Base-by-base conservation (phyloP, 1,139 yeast genomes). In the Kluyveromyces sp. region DNA sequence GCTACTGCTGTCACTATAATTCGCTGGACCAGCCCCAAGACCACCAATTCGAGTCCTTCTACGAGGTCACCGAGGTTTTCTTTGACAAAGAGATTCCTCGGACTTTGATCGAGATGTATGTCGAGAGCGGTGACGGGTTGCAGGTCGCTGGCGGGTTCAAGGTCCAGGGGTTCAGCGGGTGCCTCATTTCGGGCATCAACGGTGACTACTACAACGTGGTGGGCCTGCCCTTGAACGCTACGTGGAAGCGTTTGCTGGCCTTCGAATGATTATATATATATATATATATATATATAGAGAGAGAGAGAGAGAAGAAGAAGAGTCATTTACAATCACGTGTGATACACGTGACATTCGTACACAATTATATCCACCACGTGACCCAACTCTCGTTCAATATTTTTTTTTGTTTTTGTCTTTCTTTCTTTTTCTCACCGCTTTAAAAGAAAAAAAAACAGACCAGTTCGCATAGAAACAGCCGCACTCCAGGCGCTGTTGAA, bases 71-170 rank as follows among this genome's bases (percentile, higher is more conserved):
- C 0, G 61, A 64, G 10, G 71, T 82, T 4, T 52, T 59, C 35
- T 75, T 82, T 61, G 79, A 79, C 51, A 52, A 62, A 1, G 56
- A 65, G 3, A 61, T 79, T 10, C 71, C 79, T 1, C 79, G 79
- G 50, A 77, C 72, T 21, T 67, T 81, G 34, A 61, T 90, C 3
- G 58, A 73, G 34, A 70, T 72, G 15, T 92, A 90, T 62, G 81
- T 86, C 7, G 73, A 73, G 1, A 69, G 81, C 2, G 83, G 76
- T 29, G 97, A 90, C 62, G 98, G 94, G 0, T 51, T 72, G 4
- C 74, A 77, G 38, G 97, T 86, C 1, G 97, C 97, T 0, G 98
- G 97, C 5, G 98, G 98, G 1, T 89, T 88, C 67, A 83, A 82
- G 56, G 83, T 83, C 50, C 97, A 92, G 64, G 86, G 81, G 1